These are phyloP conservation scores for Fusarium lyarnte DNA, from an alignment of 2,329 filamentous ascomycete species.

Conservation along the genomic window DNA sequence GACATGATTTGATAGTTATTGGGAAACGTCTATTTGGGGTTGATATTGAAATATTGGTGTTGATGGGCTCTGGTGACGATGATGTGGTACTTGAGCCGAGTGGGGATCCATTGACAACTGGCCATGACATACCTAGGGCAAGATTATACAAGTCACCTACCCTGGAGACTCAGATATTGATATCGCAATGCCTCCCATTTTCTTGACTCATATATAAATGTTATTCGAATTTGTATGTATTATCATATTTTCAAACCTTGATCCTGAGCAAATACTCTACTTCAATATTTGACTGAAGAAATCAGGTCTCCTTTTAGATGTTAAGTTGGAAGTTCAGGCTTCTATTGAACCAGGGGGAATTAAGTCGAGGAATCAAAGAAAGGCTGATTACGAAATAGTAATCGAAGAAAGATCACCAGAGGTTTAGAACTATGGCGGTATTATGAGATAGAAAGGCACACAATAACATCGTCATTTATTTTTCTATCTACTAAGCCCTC, in stretches of 20 bases:
- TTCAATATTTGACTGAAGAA: not conserved
- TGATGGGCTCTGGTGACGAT: not conserved
- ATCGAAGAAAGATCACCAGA: not conserved
- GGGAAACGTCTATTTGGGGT: not conserved
- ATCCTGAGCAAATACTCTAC: too few species aligned
- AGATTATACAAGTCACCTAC: not conserved
- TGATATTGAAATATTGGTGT: not conserved
- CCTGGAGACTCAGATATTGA: not conserved
- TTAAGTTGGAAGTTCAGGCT: not conserved
- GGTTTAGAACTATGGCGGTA: not conserved
- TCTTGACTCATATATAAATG: not conserved
- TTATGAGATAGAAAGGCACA: not conserved
- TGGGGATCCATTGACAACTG: constrained; percentile 22
- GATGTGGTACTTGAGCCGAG: constrained; percentile 23
- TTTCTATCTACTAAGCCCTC: constrained; percentile 41
- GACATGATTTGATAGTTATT: constrained; percentile 48
- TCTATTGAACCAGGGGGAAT: not conserved
- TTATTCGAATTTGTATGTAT: not conserved
- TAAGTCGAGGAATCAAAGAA: too few species aligned
- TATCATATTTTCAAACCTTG: not conserved
- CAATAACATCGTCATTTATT: constrained; percentile 35
- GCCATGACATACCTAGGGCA: constrained; percentile 3
- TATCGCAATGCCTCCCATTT: not conserved
- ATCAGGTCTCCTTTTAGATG: not conserved
- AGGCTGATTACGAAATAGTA: not conserved